Evolutionary conservation across 441 rosid genomes (phyloP).

Genomic region (Erysimum pusillum): DNA sequence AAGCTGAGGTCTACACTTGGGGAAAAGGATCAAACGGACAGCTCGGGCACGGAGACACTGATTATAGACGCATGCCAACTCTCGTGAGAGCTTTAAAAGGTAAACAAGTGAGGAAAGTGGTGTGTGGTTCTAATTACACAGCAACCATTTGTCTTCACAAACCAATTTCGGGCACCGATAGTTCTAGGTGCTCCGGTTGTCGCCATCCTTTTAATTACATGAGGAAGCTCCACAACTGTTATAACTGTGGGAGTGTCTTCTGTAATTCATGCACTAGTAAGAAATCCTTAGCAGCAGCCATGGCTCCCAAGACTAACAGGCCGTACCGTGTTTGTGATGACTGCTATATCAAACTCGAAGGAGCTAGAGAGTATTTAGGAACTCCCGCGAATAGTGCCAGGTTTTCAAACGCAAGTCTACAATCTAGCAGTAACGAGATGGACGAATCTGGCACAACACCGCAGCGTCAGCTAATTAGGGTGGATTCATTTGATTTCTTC

Average conservation of each 20-base stretch:
- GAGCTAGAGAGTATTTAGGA: slow-evolving; percentile 45
- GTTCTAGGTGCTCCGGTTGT: slow-evolving; percentile 68
- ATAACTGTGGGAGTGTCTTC: slow-evolving; percentile 66
- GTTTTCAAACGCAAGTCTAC: slow-evolving; percentile 50
- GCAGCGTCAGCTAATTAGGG: slow-evolving; percentile 49
- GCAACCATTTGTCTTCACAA: slow-evolving; percentile 76
- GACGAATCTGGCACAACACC: slow-evolving; percentile 45
- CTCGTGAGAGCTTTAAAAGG: slow-evolving; percentile 69
- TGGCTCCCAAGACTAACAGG: slow-evolving; percentile 63
- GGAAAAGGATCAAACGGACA: slow-evolving; percentile 79
- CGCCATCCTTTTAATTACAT: slow-evolving; percentile 66
- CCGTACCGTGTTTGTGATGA: slow-evolving; percentile 72
- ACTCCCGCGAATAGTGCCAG: slow-evolving; percentile 46
- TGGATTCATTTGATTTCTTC: slow-evolving; percentile 60
- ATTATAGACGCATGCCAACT: slow-evolving; percentile 60
- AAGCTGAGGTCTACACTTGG: slow-evolving; percentile 78
- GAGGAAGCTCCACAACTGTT: slow-evolving; percentile 78
- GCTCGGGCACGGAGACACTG: slow-evolving; percentile 72
- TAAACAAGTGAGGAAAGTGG: slow-evolving; percentile 69
- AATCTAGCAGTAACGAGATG: slow-evolving; percentile 44
- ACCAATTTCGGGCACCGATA: slow-evolving; percentile 59
- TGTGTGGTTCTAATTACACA: slow-evolving; percentile 72
- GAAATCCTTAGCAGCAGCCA: slow-evolving; percentile 65
- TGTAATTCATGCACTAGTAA: slow-evolving; percentile 66
- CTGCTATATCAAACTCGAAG: slow-evolving; percentile 61